Evolutionary conservation across 345 rosid species (phyloP).

Genomic region (Acer yangbiense): DNA sequence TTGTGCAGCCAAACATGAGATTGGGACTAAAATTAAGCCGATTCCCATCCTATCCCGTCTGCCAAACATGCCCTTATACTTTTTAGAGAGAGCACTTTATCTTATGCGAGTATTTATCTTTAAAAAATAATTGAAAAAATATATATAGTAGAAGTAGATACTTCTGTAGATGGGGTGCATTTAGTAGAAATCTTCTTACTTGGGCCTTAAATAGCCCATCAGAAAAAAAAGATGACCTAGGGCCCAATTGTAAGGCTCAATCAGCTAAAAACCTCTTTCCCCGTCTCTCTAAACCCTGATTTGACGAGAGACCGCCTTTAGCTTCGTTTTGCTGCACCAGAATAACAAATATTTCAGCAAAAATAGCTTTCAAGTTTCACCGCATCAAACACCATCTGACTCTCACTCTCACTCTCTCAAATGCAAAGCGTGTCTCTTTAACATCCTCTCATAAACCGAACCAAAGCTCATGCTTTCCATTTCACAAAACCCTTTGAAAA

Average conservation of each 20-base stretch:
- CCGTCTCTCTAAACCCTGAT: slow-evolving; percentile 13
- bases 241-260: neutral
- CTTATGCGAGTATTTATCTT: too few relatives aligned
- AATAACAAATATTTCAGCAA: neutral
- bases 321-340: neutral
- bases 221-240: neutral
- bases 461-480: neutral
- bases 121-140: too few relatives aligned
- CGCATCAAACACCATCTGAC: slow-evolving; percentile 4
- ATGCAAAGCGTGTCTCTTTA: slow-evolving; percentile 41
- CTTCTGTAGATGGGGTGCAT: too few relatives aligned
- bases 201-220: neutral
- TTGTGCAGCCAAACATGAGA: too few relatives aligned
- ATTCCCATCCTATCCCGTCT: too few relatives aligned
- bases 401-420: slow-evolving; percentile 19
- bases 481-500: slow-evolving; percentile 10
- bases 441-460: slow-evolving; percentile 16
- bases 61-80: too few relatives aligned
- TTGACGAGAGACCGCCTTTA: neutral
- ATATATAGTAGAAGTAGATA: too few relatives aligned
- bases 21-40: too few relatives aligned
- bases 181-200: too few relatives aligned
- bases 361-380: neutral
- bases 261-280: neutral
- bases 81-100: too few relatives aligned